These are phyloP conservation scores for Solanum corneliomulleri DNA, from an alignment of 257 asterid species.

Conservation along the genomic window DNA sequence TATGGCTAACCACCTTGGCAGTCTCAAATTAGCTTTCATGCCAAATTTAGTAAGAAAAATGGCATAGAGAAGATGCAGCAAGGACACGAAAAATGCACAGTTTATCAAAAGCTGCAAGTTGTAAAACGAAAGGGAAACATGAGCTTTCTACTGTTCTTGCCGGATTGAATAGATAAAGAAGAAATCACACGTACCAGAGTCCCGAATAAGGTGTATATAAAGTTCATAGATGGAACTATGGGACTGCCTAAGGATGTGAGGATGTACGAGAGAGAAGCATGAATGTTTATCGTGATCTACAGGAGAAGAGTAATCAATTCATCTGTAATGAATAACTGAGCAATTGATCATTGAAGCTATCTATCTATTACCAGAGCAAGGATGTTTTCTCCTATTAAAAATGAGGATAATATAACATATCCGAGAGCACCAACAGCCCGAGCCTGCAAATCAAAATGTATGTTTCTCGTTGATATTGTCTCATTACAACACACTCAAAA, in stretches of 20 bases:
- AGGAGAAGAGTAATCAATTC: not conserved
- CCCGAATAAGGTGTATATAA: conserved; percentile 68
- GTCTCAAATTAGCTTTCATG: conserved; percentile 53
- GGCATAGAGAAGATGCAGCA: conserved; percentile 87
- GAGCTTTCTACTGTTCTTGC: not conserved
- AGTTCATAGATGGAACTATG: conserved; percentile 67
- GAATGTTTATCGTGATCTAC: conserved; percentile 78
- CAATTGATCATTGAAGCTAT: not conserved
- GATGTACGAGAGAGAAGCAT: conserved; percentile 54
- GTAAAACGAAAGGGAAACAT: not conserved
- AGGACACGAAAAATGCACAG: conserved; percentile 50
- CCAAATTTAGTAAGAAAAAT: conserved; percentile 72
- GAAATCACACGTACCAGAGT: conserved; percentile 40
- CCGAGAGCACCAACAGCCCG: conserved; percentile 80
- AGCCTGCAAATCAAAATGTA: conserved; percentile 39
- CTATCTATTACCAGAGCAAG: conserved; percentile 62
- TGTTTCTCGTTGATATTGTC: not conserved
- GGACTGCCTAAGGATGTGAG: conserved; percentile 58
- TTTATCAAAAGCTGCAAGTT: conserved; percentile 74
- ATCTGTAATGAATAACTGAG: not conserved
- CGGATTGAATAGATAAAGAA: not conserved
- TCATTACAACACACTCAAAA: not conserved
- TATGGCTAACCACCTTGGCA: conserved; percentile 76
- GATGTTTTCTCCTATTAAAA: conserved; percentile 85
- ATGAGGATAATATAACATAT: conserved; percentile 70